These are phyloP conservation scores for Pseudogymnoascus sp. DNA, from an alignment of 2,329 filamentous ascomycete genomes.

Conservation along the genomic window DNA sequence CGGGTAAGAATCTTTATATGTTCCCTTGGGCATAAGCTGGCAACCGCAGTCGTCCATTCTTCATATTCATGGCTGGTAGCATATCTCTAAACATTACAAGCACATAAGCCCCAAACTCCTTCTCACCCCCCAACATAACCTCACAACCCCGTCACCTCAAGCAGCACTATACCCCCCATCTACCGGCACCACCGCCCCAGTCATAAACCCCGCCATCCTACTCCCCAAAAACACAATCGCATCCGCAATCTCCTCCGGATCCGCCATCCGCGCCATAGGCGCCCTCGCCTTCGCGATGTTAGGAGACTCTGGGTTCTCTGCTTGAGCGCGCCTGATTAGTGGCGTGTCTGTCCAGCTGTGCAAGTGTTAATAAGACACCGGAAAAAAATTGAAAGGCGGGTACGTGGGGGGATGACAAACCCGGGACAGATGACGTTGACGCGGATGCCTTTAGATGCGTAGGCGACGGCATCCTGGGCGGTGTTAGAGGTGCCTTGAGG, in stretches of 20 bases:
- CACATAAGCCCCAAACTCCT: not conserved
- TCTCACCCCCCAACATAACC: not conserved
- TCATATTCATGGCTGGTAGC: no score
- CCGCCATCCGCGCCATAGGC: slow-evolving; percentile 40
- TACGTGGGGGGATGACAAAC: slow-evolving; percentile 16
- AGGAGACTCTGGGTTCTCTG: slow-evolving; percentile 26
- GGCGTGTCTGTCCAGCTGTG: slow-evolving; percentile 36
- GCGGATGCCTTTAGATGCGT: slow-evolving; percentile 44
- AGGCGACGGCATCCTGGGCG: slow-evolving; percentile 40
- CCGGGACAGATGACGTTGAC: slow-evolving; percentile 56
- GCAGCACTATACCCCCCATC: slow-evolving; percentile 37
- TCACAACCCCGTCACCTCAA: slow-evolving; percentile 1
- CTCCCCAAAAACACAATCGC: slow-evolving; percentile 44
- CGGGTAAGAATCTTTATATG: no score
- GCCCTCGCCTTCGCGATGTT: slow-evolving; percentile 36
- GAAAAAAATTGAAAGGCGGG: not conserved
- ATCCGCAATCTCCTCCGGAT: slow-evolving; percentile 47
- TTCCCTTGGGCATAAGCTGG: no score
- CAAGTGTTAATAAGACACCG: slow-evolving; percentile 19
- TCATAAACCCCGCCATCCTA: slow-evolving; percentile 45
- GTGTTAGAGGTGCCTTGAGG: not conserved
- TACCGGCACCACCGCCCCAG: slow-evolving; percentile 39
- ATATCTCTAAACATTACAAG: not conserved
- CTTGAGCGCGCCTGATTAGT: slow-evolving; percentile 27
- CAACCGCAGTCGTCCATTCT: no score